A percentile compares a stretch with the other conserved stretches of the same genome.
Conservation (phyloP, 75 land plant genomes). For the Sequoia sempervirens region DNA sequence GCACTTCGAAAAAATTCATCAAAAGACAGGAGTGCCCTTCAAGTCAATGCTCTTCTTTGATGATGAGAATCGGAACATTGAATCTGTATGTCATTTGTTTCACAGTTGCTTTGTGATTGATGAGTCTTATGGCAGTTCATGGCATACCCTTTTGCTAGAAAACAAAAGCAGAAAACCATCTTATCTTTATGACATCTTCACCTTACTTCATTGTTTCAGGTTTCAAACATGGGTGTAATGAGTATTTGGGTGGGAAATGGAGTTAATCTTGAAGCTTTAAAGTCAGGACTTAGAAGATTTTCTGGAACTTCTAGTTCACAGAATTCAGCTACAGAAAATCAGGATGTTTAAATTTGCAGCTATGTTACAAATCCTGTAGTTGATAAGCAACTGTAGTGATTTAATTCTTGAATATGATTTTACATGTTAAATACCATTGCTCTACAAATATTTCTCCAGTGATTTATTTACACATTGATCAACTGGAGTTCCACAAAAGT, state of each 20-base stretch:
- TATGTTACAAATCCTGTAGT: background rate
- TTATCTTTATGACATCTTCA: background rate
- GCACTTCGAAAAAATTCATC: slow-evolving; percentile 81
- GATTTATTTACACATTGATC: background rate
- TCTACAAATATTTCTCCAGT: background rate
- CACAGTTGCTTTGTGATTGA: background rate
- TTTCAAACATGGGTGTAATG: slow-evolving; percentile 84
- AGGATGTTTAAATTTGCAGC: background rate
- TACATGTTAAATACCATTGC: background rate
- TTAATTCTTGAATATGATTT: background rate
- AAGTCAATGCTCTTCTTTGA: slow-evolving; percentile 93
- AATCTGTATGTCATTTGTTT: slow-evolving; percentile 40
- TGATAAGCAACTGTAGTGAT: background rate
- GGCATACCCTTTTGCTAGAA: background rate
- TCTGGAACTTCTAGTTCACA: background rate
- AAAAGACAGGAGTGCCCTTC: slow-evolving; percentile 67
- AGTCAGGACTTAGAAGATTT: slow-evolving; percentile 36
- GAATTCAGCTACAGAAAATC: background rate
- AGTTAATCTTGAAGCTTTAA: slow-evolving; percentile 67
- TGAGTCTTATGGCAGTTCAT: background rate
- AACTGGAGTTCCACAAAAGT: background rate
- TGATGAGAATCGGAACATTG: slow-evolving; percentile 82
- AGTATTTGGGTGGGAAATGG: slow-evolving; percentile 78
- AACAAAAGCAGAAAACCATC: background rate
- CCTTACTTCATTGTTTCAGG: slow-evolving; percentile 24